A percentile compares a stretch with the other conserved stretches of the same genome.
phyloP scores from a whole-genome alignment of 176 grass and related monocot genomes.

The Bothriochloa decipiens region DNA sequence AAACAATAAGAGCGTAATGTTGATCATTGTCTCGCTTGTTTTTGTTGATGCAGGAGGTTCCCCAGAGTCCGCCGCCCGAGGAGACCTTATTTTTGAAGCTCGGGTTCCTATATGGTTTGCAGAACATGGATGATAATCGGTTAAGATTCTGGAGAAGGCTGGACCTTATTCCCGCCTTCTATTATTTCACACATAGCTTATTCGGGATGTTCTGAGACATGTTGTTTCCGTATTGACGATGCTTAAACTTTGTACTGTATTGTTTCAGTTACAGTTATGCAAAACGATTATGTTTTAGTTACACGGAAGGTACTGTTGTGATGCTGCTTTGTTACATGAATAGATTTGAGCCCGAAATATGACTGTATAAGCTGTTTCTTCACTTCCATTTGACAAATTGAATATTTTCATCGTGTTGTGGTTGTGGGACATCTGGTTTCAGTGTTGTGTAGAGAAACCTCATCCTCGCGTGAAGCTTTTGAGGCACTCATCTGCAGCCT shows the following conservation, averaged over 20 bases:
- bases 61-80: constrained; percentile 68
- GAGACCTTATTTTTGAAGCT: constrained; percentile 58
- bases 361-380: not conserved
- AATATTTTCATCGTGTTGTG: not conserved
- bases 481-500: too few relatives aligned
- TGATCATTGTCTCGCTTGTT: not conserved
- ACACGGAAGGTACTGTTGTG: not conserved
- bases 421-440: not conserved
- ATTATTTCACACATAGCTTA: constrained; percentile 22
- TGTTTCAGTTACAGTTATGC: constrained; percentile 1
- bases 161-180: not conserved
- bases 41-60: constrained; percentile 48
- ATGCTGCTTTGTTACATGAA: not conserved
- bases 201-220: not conserved
- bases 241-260: constrained; percentile 25
- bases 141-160: constrained; percentile 19
- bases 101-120: not conserved
- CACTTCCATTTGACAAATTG: too few relatives aligned
- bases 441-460: not conserved
- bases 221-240: constrained; percentile 7
- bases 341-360: not conserved
- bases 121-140: not conserved
- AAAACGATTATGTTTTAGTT: not conserved
- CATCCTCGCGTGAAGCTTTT: too few relatives aligned
- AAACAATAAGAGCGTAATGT: not conserved